A percentile compares a stretch with the other conserved stretches of the same genome.
Evolutionary conservation across 257 asterid species (phyloP).

Genomic region (Nicotiana obtusifolia): DNA sequence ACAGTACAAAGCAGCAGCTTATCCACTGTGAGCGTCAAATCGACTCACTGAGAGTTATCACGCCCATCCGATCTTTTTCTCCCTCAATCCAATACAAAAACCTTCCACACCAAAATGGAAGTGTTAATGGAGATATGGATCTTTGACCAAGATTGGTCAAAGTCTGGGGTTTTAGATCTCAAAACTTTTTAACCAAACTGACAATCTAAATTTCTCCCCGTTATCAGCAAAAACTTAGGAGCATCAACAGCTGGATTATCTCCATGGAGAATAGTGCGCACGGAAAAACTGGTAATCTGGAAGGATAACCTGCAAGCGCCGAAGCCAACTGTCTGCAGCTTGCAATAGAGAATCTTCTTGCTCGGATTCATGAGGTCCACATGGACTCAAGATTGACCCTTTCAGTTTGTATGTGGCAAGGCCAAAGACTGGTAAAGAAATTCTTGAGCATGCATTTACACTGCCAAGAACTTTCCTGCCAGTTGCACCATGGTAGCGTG

Average conservation of each 20-base stretch:
- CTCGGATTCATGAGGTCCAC: constrained; percentile 52
- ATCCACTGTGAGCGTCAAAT: background rate
- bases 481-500: constrained; percentile 33
- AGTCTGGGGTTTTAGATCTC: constrained; percentile 8
- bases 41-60: constrained; percentile 2
- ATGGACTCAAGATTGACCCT: constrained; percentile 52
- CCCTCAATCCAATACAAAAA: constrained; percentile 1
- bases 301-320: constrained; percentile 37
- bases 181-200: constrained; percentile 15
- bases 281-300: constrained; percentile 71
- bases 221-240: background rate
- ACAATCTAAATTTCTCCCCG: background rate
- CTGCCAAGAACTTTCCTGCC: constrained; percentile 25
- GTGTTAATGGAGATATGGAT: background rate
- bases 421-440: constrained; percentile 69
- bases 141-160: background rate
- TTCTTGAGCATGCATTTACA: constrained; percentile 35
- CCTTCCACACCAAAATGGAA: background rate
- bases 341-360: constrained; percentile 55
- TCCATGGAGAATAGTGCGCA: constrained; percentile 34
- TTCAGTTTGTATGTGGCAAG: constrained; percentile 73
- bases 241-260: constrained; percentile 21
- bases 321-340: constrained; percentile 64
- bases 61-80: background rate
- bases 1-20: constrained; percentile 7